A percentile compares a stretch with the other conserved stretches of the same genome.
phyloP scores from a whole-genome alignment of 192 early-diverging fungal species.

The Linnemannia elongata region DNA sequence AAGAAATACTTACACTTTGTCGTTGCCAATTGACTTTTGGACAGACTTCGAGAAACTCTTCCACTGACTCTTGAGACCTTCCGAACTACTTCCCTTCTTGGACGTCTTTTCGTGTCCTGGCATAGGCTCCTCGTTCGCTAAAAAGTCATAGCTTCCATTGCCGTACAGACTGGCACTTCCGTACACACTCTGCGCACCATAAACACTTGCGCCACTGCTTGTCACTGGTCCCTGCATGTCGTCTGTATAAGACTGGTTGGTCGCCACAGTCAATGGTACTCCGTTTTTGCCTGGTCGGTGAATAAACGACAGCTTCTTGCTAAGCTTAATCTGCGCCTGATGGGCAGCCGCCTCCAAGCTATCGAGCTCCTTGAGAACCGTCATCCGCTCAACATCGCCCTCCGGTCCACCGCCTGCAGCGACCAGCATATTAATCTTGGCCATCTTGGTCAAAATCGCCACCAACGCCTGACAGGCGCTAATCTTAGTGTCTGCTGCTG shows the following conservation, averaged over 20 bases:
- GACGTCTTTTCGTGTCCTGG: constrained; percentile 24
- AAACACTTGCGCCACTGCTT: constrained; percentile 28
- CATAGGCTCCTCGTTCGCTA: constrained; percentile 27
- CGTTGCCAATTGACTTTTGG: constrained; percentile 58
- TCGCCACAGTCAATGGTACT: constrained; percentile 26
- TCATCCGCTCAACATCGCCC: constrained; percentile 22
- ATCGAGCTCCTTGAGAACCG: constrained; percentile 38
- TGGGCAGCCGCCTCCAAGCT: constrained; percentile 22
- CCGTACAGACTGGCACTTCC: constrained; percentile 18
- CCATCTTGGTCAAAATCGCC: constrained; percentile 35
- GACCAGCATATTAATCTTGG: constrained; percentile 40
- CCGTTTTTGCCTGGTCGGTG: constrained; percentile 51
- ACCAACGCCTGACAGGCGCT: constrained; percentile 51
- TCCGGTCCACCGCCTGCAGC: constrained; percentile 43
- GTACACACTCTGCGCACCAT: constrained; percentile 22
- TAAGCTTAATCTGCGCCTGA: constrained; percentile 39
- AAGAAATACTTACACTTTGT: constrained; percentile 47
- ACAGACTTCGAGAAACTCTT: constrained; percentile 58
- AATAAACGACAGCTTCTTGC: constrained; percentile 54
- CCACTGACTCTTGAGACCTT: constrained; percentile 56
- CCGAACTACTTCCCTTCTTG: constrained; percentile 39
- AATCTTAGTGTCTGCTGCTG: constrained; percentile 53
- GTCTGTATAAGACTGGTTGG: constrained; percentile 35
- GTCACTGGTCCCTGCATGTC: constrained; percentile 45
- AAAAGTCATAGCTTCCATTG: constrained; percentile 14